phyloP scores from a whole-genome alignment of 495 filamentous ascomycete species.

The Stereocaulon alpinum region DNA sequence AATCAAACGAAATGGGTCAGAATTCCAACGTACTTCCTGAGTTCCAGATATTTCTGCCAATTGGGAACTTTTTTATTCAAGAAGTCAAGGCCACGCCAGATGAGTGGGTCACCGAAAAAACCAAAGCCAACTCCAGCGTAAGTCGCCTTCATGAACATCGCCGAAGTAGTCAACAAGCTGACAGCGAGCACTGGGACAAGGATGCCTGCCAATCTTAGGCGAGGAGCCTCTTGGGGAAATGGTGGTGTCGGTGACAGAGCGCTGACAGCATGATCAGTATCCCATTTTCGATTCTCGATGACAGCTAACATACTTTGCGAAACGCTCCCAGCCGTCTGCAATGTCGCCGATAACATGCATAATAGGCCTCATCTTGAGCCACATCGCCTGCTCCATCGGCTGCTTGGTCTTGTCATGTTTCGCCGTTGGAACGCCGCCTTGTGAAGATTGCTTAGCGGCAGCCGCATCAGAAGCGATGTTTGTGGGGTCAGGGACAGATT shows the following conservation, averaged over 20 bases:
- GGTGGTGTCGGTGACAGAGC: constrained; percentile 69
- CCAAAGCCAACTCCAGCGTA: constrained; percentile 58
- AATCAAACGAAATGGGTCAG: not conserved
- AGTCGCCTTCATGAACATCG: constrained; percentile 60
- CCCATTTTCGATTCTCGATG: not conserved
- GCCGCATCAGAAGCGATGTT: constrained; percentile 42
- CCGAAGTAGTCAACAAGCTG: constrained; percentile 56
- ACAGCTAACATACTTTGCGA: constrained; percentile 54
- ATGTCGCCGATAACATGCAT: constrained; percentile 70
- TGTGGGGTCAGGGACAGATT: constrained; percentile 50
- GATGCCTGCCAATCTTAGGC: constrained; percentile 51
- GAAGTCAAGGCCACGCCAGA: constrained; percentile 45
- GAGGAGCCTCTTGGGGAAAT: constrained; percentile 53
- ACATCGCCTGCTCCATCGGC: constrained; percentile 70
- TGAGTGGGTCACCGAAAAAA: constrained; percentile 74
- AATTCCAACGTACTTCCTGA: constrained; percentile 44
- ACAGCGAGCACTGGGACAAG: constrained; percentile 46
- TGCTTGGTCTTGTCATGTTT: constrained; percentile 75
- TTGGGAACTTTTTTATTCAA: constrained; percentile 58
- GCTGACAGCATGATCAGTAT: constrained; percentile 28
- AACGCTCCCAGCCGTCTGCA: constrained; percentile 68
- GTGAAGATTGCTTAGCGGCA: constrained; percentile 47
- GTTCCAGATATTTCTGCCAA: constrained; percentile 65
- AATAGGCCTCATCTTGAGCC: constrained; percentile 59
- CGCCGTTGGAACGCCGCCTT: constrained; percentile 32